Percentiles rank a stretch among this genome's conserved stretches.
phyloP scores from a whole-genome alignment of 2,329 filamentous ascomycete species.

The Talaromyces albobiverticillius region DNA sequence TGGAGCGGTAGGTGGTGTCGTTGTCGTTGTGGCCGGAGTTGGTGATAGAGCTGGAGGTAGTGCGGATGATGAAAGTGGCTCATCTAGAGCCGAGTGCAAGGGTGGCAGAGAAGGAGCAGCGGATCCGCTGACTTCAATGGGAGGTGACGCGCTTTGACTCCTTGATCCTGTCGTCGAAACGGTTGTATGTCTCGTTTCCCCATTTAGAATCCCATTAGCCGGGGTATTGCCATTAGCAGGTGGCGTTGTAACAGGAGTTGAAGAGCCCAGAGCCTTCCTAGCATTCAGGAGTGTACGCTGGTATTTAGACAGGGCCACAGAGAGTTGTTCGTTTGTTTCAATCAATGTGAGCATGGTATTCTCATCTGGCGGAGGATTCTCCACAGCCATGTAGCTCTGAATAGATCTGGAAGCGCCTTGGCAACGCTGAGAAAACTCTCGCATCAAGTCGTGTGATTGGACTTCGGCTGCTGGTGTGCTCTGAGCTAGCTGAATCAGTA shows the following conservation, averaged over 20 bases:
- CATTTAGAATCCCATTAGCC: neutral
- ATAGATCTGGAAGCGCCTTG: conserved; percentile 75
- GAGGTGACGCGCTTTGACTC: neutral
- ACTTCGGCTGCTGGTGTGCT: conserved; percentile 76
- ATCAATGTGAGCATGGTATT: conserved; percentile 92
- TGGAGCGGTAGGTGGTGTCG: neutral
- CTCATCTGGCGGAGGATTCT: conserved; percentile 80
- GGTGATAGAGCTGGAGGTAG: conserved; percentile 1
- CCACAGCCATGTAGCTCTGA: conserved; percentile 78
- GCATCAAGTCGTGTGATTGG: conserved; percentile 79
- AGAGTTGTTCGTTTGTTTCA: conserved; percentile 89
- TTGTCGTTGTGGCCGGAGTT: conserved; percentile 11
- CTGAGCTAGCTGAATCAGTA: conserved; percentile 87
- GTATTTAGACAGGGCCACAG: conserved; percentile 76
- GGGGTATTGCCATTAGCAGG: neutral
- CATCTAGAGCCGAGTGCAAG: neutral
- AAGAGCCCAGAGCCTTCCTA: conserved; percentile 37
- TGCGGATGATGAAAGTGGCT: conserved; percentile 13
- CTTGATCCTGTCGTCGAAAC: neutral
- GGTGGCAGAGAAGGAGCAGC: neutral
- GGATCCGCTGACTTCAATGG: neutral
- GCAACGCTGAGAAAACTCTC: conserved; percentile 87
- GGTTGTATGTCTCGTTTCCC: neutral
- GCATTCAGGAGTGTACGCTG: conserved; percentile 71
- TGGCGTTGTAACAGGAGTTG: neutral